Evolutionary conservation across 2,329 filamentous ascomycete genomes (phyloP).

Genomic region (Trichoderma sp.): DNA sequence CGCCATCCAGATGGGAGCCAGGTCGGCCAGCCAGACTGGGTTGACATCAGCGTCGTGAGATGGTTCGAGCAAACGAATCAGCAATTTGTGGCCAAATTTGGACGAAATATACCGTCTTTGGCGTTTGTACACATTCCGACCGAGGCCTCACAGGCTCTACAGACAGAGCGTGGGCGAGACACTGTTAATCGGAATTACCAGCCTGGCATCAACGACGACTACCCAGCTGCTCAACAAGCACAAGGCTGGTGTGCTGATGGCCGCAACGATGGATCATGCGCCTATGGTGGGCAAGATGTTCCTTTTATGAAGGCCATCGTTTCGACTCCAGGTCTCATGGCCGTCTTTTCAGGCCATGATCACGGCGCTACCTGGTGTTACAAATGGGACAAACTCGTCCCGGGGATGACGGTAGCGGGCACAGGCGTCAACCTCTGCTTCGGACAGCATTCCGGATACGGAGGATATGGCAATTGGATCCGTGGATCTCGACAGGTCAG

Average conservation of each 20-base stretch:
- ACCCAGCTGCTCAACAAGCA: constrained; percentile 44
- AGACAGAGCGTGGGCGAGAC: constrained; percentile 32
- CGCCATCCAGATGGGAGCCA: constrained; percentile 32
- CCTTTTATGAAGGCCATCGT: constrained; percentile 65
- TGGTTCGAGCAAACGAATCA: constrained; percentile 46
- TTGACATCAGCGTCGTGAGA: constrained; percentile 44
- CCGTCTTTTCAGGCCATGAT: constrained; percentile 65
- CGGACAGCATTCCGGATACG: constrained; percentile 68
- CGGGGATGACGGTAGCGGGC: constrained; percentile 39
- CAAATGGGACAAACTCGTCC: constrained; percentile 45
- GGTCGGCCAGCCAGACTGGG: constrained; percentile 46
- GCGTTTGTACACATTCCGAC: constrained; percentile 53
- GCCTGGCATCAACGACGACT: constrained; percentile 50
- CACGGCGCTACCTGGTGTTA: constrained; percentile 64
- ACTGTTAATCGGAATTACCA: constrained; percentile 40
- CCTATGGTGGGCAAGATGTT: constrained; percentile 53
- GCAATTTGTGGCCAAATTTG: constrained; percentile 33
- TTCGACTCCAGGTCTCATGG: constrained; percentile 55
- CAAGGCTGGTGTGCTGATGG: constrained; percentile 48
- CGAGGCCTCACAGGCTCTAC: constrained; percentile 44
- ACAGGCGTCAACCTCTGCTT: constrained; percentile 56
- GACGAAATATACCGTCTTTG: constrained; percentile 45
- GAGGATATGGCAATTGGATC: constrained; percentile 66
- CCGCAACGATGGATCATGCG: constrained; percentile 39
- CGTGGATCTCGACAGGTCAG: constrained; percentile 60